These are phyloP conservation scores for Daldinia sp. DNA, from an alignment of 2,329 filamentous ascomycete genomes.

Conservation along the genomic window DNA sequence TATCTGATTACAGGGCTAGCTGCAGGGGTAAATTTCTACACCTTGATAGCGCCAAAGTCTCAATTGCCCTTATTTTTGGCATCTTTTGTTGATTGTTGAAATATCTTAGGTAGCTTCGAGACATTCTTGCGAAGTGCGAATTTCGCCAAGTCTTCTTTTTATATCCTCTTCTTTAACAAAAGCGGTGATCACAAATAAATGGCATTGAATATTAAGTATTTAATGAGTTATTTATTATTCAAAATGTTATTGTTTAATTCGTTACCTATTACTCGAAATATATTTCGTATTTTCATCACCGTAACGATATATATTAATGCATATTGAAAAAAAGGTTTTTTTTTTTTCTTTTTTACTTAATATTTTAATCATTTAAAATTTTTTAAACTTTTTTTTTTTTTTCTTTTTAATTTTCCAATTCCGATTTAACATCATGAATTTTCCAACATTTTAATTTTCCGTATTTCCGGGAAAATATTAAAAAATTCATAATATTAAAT, in stretches of 20 bases:
- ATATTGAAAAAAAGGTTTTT: neutral
- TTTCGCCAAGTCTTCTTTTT: neutral
- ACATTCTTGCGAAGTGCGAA: too few relatives aligned
- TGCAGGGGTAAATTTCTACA: slow-evolving; percentile 9
- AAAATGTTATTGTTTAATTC: neutral
- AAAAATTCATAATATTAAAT: too few relatives aligned
- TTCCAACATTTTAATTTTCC: too few relatives aligned
- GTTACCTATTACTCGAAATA: neutral
- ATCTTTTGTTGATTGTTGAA: neutral
- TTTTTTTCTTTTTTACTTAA: neutral
- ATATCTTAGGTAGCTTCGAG: neutral
- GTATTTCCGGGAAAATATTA: too few relatives aligned
- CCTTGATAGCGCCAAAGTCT: neutral
- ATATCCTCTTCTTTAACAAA: neutral
- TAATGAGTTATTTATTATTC: too few relatives aligned
- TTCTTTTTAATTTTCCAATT: too few relatives aligned
- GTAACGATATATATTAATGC: neutral
- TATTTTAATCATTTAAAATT: too few relatives aligned
- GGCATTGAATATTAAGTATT: neutral
- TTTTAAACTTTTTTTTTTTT: too few relatives aligned
- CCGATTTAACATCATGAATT: too few relatives aligned
- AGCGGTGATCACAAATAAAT: neutral
- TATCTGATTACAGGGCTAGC: slow-evolving; percentile 19
- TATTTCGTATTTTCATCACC: neutral
- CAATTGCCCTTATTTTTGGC: neutral